phyloP scores from a whole-genome alignment of 202 grass and related monocot species.

The Zoysia matrella region DNA sequence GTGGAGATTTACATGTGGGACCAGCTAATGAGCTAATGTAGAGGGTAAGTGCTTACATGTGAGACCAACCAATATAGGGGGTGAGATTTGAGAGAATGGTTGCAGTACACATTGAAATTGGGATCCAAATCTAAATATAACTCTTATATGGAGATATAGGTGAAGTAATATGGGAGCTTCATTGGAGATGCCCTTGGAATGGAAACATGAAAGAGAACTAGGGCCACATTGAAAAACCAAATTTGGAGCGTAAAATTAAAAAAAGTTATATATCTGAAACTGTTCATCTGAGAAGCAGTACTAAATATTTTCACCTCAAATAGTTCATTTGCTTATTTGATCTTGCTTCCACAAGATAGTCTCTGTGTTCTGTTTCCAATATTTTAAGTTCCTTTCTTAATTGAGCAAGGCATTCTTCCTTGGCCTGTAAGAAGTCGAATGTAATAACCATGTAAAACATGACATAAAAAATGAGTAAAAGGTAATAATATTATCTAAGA shows the following conservation, averaged over 20 bases:
- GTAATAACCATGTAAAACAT: constrained; percentile 28
- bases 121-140: too few species aligned
- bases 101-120: too few species aligned
- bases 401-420: constrained; percentile 50
- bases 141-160: too few species aligned
- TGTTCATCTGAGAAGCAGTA: background rate
- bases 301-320: constrained; percentile 49
- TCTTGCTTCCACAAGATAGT: constrained; percentile 58
- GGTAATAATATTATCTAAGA: constrained; percentile 5
- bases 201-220: background rate
- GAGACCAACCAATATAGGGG: too few species aligned
- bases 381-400: constrained; percentile 72
- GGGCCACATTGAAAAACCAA: background rate
- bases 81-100: too few species aligned
- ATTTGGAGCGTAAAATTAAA: constrained; percentile 21
- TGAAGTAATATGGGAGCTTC: too few species aligned
- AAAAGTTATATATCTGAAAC: background rate
- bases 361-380: constrained; percentile 63
- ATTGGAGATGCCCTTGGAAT: background rate
- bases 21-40: too few species aligned
- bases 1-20: too few species aligned
- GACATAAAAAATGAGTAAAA: constrained; percentile 16
- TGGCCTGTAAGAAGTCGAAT: constrained; percentile 50
- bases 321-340: constrained; percentile 58
- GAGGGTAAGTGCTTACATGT: too few species aligned